A percentile compares a stretch with the other conserved stretches of the same genome.
phyloP scores from a whole-genome alignment of 208 protist species.

The Crithidia expoeki region DNA sequence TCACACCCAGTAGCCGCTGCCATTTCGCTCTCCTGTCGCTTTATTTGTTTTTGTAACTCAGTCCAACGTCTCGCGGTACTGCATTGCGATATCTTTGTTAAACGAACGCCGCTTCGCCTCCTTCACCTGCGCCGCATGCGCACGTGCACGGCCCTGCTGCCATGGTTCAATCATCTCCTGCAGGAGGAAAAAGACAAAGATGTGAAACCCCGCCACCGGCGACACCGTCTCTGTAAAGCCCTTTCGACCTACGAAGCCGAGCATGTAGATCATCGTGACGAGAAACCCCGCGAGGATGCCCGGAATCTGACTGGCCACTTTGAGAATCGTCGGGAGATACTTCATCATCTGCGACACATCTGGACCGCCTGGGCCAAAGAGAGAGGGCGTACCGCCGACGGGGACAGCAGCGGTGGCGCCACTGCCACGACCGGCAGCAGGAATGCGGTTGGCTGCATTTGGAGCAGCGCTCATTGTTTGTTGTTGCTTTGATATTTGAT shows the following conservation, averaged over 20 bases:
- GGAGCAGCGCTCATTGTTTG: constrained; percentile 12
- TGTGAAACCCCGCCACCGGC: constrained; percentile 75
- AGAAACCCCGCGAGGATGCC: constrained; percentile 62
- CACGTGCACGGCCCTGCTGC: constrained; percentile 26
- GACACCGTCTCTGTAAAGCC: constrained; percentile 46
- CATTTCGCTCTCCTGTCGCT: constrained; percentile 15
- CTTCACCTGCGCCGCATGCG: constrained; percentile 18
- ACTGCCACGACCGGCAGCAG: background rate
- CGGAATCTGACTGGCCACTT: constrained; percentile 40
- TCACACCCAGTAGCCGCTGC: too few relatives aligned
- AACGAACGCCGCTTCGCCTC: constrained; percentile 43
- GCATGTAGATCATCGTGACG: constrained; percentile 48
- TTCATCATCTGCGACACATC: constrained; percentile 45
- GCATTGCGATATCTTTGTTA: constrained; percentile 70
- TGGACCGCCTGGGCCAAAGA: constrained; percentile 17
- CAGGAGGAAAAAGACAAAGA: constrained; percentile 58
- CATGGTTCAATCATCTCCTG: constrained; percentile 57
- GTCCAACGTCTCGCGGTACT: constrained; percentile 64
- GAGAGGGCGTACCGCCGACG: constrained; percentile 10
- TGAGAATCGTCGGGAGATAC: constrained; percentile 62
- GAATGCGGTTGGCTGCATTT: too few relatives aligned
- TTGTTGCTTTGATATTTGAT: too few relatives aligned
- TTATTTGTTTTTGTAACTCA: constrained; percentile 18
- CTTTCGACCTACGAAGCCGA: constrained; percentile 39
- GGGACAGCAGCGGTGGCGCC: background rate